Evolutionary conservation across 139 green algal species (phyloP), one percentile per base, ranked within the genome.

Genomic region (Tetraselmis chui): DNA sequence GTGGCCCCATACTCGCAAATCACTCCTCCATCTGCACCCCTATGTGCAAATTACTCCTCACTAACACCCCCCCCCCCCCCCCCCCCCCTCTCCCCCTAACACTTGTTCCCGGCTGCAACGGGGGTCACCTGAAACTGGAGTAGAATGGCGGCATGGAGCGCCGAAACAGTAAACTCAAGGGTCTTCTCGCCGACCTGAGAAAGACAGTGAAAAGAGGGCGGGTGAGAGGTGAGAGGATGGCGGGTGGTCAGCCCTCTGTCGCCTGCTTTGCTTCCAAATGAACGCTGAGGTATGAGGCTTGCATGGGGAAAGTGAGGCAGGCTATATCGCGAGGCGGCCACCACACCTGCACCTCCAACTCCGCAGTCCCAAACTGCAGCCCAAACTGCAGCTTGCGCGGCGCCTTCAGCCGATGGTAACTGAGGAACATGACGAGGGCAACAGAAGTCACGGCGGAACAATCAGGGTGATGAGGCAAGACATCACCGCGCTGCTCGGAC

Each of bases 361-460:
- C 83, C 29, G 99, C 96, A 0, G 76, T 83, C 76, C 96, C 96
- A 2, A 96, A 80, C 25, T 82, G 75, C 28, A 87, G 90, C 79
- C 83, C 85, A 95, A 95, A 99, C 32, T 86, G 28, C 77, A 99
- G 91, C 83, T 95, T 95, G 29, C 96, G 88, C 1, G 96, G 96
- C 23, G 93, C 87, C 85, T 98, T 98, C 5, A 97, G 80, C 5
- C 86, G 59, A 78, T 91, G 78, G 87, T 94, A 98, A 75, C 86
- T 85, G 45, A 5, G 45, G 11, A 2, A 5, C 18, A 29, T 29
- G 2, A 81, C 32, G 32, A 2, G 22, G 77, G 77, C 2, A 58
- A n/a, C n/a, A n/a, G n/a, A n/a, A n/a, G n/a, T n/a, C n/a, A n/a
- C n/a, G n/a, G n/a, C n/a, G n/a, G n/a, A n/a, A n/a, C n/a, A n/a